phyloP scores from a whole-genome alignment of 768 basidiomycete genomes.

The Collybia sp. region DNA sequence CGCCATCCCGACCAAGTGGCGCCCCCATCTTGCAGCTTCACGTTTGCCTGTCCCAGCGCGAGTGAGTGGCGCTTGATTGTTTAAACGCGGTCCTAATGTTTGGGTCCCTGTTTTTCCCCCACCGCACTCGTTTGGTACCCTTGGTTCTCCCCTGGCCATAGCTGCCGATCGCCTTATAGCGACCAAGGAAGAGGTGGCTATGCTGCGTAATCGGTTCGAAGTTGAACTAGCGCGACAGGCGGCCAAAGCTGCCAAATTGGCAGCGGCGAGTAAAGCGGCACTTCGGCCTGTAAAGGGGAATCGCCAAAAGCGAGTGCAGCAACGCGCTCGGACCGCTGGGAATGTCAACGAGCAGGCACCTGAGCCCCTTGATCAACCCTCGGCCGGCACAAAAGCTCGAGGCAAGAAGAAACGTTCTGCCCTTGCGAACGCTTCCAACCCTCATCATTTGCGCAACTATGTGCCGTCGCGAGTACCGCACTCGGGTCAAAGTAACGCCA shows the following conservation, averaged over 20 bases:
- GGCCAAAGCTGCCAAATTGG: constrained; percentile 52
- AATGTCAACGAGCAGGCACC: constrained; percentile 25
- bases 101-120: constrained; percentile 2
- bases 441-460: constrained; percentile 93
- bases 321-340: constrained; percentile 24
- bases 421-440: constrained; percentile 90
- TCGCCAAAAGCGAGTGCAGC: constrained; percentile 23
- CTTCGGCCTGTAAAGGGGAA: constrained; percentile 23
- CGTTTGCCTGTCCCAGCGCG: constrained; percentile 55
- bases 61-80: constrained; percentile 54
- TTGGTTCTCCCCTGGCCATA: constrained; percentile 21
- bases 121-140: constrained; percentile 9
- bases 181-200: constrained; percentile 64
- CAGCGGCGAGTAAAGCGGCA: constrained; percentile 25
- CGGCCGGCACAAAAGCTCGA: constrained; percentile 18
- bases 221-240: constrained; percentile 70
- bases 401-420: constrained; percentile 96
- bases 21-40: constrained; percentile 52
- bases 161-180: constrained; percentile 69
- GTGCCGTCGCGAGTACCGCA: constrained; percentile 77
- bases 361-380: constrained; percentile 34
- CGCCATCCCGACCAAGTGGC: constrained; percentile 39
- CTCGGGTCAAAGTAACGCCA: constrained; percentile 28
- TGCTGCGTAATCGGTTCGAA: constrained; percentile 66
- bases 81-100: constrained; percentile 11